phyloP scores from a whole-genome alignment of 2,329 filamentous ascomycete species.

The Aureobasidium melanogenum region DNA sequence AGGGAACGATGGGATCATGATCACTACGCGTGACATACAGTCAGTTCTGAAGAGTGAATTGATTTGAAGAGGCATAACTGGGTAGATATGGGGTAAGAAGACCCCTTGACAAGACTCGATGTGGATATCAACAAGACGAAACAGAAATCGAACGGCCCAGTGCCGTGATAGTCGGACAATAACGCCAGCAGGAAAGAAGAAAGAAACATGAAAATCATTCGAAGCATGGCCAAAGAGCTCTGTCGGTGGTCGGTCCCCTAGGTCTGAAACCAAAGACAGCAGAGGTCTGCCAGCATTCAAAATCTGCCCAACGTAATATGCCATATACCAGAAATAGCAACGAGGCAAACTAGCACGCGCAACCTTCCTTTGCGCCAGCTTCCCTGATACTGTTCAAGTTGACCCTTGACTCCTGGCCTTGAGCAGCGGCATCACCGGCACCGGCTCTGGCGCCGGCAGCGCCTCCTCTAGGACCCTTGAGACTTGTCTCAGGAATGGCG shows the following conservation, averaged over 20 bases:
- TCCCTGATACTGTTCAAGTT: constrained; percentile 69
- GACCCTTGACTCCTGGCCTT: constrained; percentile 63
- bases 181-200: not conserved
- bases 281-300: not conserved
- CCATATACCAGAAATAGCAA: not conserved
- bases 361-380: constrained; percentile 76
- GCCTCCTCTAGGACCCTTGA: constrained; percentile 77
- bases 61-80: not conserved
- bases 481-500: constrained; percentile 89
- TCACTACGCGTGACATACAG: not conserved
- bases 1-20: not conserved
- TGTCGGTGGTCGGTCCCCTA: not conserved
- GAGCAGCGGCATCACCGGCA: constrained; percentile 44
- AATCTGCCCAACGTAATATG: not conserved
- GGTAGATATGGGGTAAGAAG: not conserved
- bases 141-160: not conserved
- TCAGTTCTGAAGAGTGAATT: not conserved
- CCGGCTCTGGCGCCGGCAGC: constrained; percentile 43
- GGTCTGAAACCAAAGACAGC: not conserved
- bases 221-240: not conserved
- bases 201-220: not conserved
- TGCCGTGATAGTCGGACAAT: not conserved
- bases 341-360: constrained; percentile 59
- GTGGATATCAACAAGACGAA: constrained; percentile 11
- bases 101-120: constrained; percentile 1